Base-by-base conservation (phyloP, 768 basidiomycete species). In the Xerocomus brunneocitrinus region DNA sequence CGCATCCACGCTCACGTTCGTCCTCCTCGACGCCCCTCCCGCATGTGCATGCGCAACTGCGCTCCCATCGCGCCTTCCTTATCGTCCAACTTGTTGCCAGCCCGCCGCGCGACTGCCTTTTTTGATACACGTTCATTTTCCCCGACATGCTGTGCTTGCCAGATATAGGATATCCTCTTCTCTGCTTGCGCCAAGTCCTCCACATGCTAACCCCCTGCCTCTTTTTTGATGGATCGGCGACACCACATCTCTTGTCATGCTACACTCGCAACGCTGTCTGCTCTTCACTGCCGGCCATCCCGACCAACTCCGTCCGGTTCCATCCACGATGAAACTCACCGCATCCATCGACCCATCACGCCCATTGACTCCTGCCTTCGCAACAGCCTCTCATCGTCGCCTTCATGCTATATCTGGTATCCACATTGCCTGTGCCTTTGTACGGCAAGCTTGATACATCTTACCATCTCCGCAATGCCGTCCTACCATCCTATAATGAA, bases 391-490 rank as follows among this genome's bases (percentile, higher is more conserved):
- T 24, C 52, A 55, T 53, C 58, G 19, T 19, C 19, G 19, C 19
- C 19, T 19, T 19, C 19, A 43, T 12, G 36, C 36, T 38, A 38
- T 38, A 36, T 38, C 36, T 38, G n/a, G 36, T n/a, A 13, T 34
- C 10, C 19, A 8, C 31, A 30, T 49, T 22, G 12, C 47, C 63
- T 62, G 62, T 61, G 46, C 46, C 58, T 53, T 14, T 22, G 55
- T 58, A 56, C 56, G 54, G 58, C 55, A 55, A 36, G 8, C 4
- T 24, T 38, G 16, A 55, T 50, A 14, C 55, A 54, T 65, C 60
- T 52, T 32, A 43, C 61, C 65, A 64, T 65, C 57, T 67, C 62
- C 64, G 59, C 62, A 62, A 38, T 49, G 47, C 62, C 61, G 54
- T 64, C 48, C 50, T 22, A 41, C 41, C 52, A 45, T 41, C 53